phyloP scores from a whole-genome alignment of 768 basidiomycete species.

The Hypsizygus marmoreus region DNA sequence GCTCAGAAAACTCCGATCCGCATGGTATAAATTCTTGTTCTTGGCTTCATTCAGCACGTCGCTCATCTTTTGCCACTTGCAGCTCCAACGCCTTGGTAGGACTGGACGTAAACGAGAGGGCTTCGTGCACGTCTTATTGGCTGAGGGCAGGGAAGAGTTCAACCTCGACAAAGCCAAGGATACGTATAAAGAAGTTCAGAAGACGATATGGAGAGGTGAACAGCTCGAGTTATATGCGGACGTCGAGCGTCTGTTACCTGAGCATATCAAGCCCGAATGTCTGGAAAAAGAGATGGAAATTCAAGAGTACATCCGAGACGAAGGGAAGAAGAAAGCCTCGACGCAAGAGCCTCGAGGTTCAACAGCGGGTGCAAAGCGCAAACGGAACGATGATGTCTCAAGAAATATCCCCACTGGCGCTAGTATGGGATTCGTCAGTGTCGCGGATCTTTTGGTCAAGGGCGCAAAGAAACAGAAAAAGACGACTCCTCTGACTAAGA shows the following conservation, averaged over 20 bases:
- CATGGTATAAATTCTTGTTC: too few species aligned
- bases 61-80: constrained; percentile 6
- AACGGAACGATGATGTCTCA: constrained; percentile 64
- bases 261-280: constrained; percentile 71
- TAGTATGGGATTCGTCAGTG: constrained; percentile 69
- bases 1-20: constrained; percentile 95
- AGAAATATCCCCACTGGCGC: constrained; percentile 80
- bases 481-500: constrained; percentile 22
- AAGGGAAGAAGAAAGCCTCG: constrained; percentile 39
- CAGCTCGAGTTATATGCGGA: constrained; percentile 93
- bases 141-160: constrained; percentile 86
- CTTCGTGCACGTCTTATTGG: constrained; percentile 86
- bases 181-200: constrained; percentile 87
- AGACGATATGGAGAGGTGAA: constrained; percentile 81
- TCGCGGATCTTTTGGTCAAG: constrained; percentile 61
- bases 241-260: constrained; percentile 83
- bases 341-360: constrained; percentile 30
- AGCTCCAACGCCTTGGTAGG: constrained; percentile 96
- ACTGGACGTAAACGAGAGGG: constrained; percentile 94
- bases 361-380: constrained; percentile 56
- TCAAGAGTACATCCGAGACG: constrained; percentile 64
- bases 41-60: too few species aligned
- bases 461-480: constrained; percentile 46
- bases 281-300: constrained; percentile 85
- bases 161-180: constrained; percentile 89